These are phyloP conservation scores for Pseudocercospora ulei DNA, from an alignment of 2,329 filamentous ascomycete species.

Conservation along the genomic window DNA sequence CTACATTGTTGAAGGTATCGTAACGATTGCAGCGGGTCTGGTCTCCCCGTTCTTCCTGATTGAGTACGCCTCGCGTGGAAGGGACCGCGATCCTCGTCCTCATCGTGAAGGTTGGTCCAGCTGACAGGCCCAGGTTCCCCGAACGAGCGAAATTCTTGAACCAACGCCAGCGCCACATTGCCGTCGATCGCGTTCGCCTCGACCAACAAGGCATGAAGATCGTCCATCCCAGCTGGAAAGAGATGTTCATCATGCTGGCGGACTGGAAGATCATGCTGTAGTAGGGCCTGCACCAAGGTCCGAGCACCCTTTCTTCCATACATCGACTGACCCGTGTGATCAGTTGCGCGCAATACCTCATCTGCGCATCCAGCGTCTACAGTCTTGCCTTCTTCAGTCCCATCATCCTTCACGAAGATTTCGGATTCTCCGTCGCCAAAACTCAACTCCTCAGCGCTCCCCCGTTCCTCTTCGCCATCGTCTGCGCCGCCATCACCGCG, in stretches of 20 bases:
- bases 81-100: no score
- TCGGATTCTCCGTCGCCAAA: constrained; percentile 50
- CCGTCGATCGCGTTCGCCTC: constrained; percentile 14
- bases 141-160: constrained; percentile 15
- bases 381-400: constrained; percentile 58
- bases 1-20: constrained; percentile 9
- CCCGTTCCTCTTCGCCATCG: constrained; percentile 34
- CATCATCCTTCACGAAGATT: constrained; percentile 55
- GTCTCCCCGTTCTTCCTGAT: constrained; percentile 7
- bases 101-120: no score
- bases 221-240: constrained; percentile 11
- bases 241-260: constrained; percentile 6
- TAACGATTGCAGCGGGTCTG: constrained; percentile 13
- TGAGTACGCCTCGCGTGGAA: no score
- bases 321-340: constrained; percentile 11
- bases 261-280: constrained; percentile 22
- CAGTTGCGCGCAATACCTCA: constrained; percentile 29
- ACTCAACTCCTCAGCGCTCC: constrained; percentile 57
- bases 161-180: constrained; percentile 13
- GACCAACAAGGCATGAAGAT: constrained; percentile 13
- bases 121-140: no score
- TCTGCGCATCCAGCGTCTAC: constrained; percentile 11
- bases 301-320: no score
- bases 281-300: constrained; percentile 18
- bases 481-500: constrained; percentile 2